A percentile compares a stretch with the other conserved stretches of the same genome.
Conservation (phyloP, 441 rosid genomes). For the Flueggea neowawraea region DNA sequence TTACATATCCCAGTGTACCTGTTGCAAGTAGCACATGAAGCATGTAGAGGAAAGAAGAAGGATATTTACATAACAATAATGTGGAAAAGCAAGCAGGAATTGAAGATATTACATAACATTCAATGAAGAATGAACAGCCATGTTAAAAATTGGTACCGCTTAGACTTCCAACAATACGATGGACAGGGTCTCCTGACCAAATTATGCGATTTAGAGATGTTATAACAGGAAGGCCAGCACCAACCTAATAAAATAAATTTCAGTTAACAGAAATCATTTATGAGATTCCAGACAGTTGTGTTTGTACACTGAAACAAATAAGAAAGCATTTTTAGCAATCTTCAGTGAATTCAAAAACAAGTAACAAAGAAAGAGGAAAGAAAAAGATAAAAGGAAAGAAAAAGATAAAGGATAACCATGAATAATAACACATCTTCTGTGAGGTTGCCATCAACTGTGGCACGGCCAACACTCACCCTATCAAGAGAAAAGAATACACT, state of each 20-base stretch:
- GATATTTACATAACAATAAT: neutral
- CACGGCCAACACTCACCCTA: too few relatives aligned
- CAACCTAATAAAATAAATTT: conserved; percentile 55
- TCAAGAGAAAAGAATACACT: too few relatives aligned
- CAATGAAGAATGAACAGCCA: conserved; percentile 10
- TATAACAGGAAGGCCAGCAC: conserved; percentile 96
- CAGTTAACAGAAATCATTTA: conserved; percentile 12
- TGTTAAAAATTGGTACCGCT: conserved; percentile 51
- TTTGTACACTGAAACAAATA: conserved; percentile 1
- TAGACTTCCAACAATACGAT: conserved; percentile 73
- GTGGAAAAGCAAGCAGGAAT: conserved; percentile 7
- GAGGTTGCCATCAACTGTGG: conserved; percentile 2
- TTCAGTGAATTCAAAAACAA: too few relatives aligned
- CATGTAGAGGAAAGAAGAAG: conserved; percentile 7
- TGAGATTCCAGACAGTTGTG: conserved; percentile 5
- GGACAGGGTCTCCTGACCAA: conserved; percentile 79
- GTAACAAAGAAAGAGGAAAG: too few relatives aligned
- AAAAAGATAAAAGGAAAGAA: conserved; percentile 1
- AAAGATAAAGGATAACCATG: neutral
- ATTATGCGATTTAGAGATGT: conserved; percentile 75
- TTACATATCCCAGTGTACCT: conserved; percentile 96
- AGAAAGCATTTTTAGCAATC: neutral
- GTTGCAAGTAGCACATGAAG: conserved; percentile 15
- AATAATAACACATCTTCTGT: neutral
- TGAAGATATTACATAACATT: conserved; percentile 8